Conservation (phyloP, 768 basidiomycete species). For the Tylopilus plumbeoviolaceoides region DNA sequence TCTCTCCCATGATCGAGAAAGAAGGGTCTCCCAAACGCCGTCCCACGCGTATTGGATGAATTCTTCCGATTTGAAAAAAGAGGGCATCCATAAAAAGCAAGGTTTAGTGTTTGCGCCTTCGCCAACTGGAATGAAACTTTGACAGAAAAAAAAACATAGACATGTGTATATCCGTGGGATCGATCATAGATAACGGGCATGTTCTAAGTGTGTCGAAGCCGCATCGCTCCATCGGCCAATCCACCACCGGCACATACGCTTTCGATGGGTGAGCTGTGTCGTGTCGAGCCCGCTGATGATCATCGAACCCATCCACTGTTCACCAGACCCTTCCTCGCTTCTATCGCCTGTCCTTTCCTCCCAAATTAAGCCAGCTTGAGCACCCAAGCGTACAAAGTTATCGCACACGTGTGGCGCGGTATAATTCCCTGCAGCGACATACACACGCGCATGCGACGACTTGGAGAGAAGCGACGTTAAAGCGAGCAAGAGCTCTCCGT, state of each 20-base stretch:
- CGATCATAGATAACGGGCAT: neutral
- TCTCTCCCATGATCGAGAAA: neutral
- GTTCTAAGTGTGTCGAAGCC: neutral
- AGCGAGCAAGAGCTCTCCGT: constrained; percentile 52
- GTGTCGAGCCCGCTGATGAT: constrained; percentile 44
- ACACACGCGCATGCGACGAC: constrained; percentile 39
- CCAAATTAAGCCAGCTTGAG: constrained; percentile 40
- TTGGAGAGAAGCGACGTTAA: constrained; percentile 45
- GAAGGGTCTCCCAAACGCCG: constrained; percentile 2
- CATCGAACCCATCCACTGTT: constrained; percentile 46
- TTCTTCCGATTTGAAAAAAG: neutral
- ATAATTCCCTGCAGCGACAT: constrained; percentile 64
- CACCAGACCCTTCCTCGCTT: constrained; percentile 19
- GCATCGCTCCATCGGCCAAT: constrained; percentile 43
- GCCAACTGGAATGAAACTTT: neutral
- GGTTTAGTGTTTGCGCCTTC: neutral
- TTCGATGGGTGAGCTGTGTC: constrained; percentile 46
- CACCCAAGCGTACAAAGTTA: constrained; percentile 44
- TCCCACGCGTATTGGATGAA: constrained; percentile 11
- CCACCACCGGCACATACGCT: constrained; percentile 63
- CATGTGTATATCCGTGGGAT: neutral
- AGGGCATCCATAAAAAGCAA: neutral
- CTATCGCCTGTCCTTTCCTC: constrained; percentile 37
- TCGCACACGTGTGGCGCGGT: constrained; percentile 51
- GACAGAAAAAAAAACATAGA: neutral